These are phyloP conservation scores for Paecilomyces sp. DNA, from an alignment of 2,329 filamentous ascomycete species.

Conservation along the genomic window DNA sequence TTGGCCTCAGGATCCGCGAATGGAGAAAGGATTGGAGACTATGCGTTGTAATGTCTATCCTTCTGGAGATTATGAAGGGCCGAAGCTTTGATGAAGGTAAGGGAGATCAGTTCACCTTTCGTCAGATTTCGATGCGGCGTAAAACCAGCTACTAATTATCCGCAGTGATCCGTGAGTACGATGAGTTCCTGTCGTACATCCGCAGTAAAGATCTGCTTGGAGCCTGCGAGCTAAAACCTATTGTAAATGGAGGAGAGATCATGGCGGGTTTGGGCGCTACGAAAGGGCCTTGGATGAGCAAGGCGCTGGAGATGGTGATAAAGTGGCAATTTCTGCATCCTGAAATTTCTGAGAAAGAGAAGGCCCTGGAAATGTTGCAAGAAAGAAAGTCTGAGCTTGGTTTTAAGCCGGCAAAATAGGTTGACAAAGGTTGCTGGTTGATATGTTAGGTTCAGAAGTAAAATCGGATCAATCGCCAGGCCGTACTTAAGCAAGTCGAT, in stretches of 20 bases:
- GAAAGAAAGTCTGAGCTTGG: conserved; percentile 46
- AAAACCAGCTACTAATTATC: conserved; percentile 8
- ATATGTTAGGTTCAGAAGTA: neutral
- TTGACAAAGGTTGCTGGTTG: too few relatives aligned
- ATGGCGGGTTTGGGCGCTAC: conserved; percentile 56
- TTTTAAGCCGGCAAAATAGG: neutral
- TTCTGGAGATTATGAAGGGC: conserved; percentile 32
- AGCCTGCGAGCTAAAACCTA: conserved; percentile 51
- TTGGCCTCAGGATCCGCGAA: conserved; percentile 27
- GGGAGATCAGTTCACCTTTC: neutral
- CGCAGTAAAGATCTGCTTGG: conserved; percentile 41
- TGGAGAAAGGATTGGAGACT: conserved; percentile 34
- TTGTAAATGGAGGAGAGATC: conserved; percentile 70
- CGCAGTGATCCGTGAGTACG: conserved; percentile 45
- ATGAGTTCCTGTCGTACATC: conserved; percentile 47
- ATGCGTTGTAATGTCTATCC: conserved; percentile 30
- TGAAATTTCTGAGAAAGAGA: conserved; percentile 50
- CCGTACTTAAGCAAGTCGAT: neutral
- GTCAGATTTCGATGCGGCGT: conserved; percentile 21
- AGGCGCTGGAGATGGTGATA: conserved; percentile 70
- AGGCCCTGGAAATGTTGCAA: conserved; percentile 55
- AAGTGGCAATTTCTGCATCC: conserved; percentile 86
- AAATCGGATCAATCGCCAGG: neutral
- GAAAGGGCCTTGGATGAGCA: conserved; percentile 76
- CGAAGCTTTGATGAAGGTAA: conserved; percentile 23